Conservation (phyloP, 495 filamentous ascomycete species). For the Hypoxylon fragiforme region DNA sequence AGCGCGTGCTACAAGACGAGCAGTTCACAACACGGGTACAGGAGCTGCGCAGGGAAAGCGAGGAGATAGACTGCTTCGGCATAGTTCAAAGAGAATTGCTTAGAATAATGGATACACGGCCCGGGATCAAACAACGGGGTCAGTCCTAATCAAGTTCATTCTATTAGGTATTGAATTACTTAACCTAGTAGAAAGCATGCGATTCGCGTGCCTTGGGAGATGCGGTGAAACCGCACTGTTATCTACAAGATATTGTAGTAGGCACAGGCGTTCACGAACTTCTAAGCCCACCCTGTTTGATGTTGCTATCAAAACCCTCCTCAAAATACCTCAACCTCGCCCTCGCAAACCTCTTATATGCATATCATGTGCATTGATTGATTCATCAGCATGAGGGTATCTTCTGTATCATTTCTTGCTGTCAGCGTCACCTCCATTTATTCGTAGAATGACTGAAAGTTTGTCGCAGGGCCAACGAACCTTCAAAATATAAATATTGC, state of each 20-base stretch:
- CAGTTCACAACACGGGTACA: constrained; percentile 12
- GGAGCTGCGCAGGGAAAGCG: constrained; percentile 30
- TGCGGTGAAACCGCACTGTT: no score
- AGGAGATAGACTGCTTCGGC: constrained; percentile 32
- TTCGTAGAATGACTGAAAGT: neutral
- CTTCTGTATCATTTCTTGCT: neutral
- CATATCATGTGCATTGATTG: neutral
- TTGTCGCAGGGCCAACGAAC: no score
- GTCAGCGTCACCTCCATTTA: neutral
- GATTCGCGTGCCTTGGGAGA: no score
- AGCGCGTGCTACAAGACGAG: constrained; percentile 29
- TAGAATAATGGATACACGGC: constrained; percentile 15
- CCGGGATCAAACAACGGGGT: constrained; percentile 12
- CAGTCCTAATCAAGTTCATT: neutral
- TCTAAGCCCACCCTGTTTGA: neutral
- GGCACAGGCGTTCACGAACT: no score
- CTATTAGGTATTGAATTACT: neutral
- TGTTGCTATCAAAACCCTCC: no score
- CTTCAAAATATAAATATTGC: no score
- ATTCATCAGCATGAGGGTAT: neutral
- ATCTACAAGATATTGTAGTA: no score
- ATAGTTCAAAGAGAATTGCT: constrained; percentile 32
- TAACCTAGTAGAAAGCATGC: no score
- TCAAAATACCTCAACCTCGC: neutral
- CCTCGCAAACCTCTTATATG: neutral